Evolutionary conservation across 2,329 filamentous ascomycete genomes (phyloP), one percentile per base, ranked within the genome.

Genomic region (Raffaelea albimanens): DNA sequence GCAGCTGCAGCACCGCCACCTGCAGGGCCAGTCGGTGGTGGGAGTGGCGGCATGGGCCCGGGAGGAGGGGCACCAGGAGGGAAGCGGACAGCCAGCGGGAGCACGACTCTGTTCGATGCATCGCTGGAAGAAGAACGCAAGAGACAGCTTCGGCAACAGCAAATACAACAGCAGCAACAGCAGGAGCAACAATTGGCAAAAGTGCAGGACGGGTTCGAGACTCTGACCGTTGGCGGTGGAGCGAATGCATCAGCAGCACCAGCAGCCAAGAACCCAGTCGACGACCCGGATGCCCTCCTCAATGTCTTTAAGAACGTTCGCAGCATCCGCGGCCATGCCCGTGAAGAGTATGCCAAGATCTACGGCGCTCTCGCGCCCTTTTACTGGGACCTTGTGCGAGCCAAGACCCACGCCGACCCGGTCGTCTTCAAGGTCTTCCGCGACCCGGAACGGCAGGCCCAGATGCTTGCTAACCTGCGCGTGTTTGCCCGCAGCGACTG

Each of bases 311-410:
- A 80, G 48, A 75, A 75, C 25, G 83, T 82, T 23, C 80, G 75
- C 58, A 97, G 91, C 43, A 78, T 94, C 44, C 76, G 93, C 39
- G 93, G 91, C 4, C 79, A 82, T 57, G 93, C 93, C 40, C 78
- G 90, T 52, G 81, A 93, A 57, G 90, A 97, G 63, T 98, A 90
- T 61, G 91, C 85, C 16, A 94, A 85, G 62, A 74, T 97, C 14
- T 94, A 97, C 64, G 84, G 82, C n/a, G 85, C 87, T 4, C 66
- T 98, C 55, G 86, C 83, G 11, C 90, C 90, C 0, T 91, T 94
- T 57, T 98, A 97, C 66, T 79, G 80, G 54, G 88, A 98, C 61
- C 76, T 97, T 39, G 80, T 78, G 33, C 75, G 71, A 52, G 82
- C 83, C 2, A 80, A 73, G 67, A 87, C 71, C 53, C 87, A 85